Conservation (phyloP, 2,329 filamentous ascomycete species). For the Pseudogymnoascus sp. region DNA sequence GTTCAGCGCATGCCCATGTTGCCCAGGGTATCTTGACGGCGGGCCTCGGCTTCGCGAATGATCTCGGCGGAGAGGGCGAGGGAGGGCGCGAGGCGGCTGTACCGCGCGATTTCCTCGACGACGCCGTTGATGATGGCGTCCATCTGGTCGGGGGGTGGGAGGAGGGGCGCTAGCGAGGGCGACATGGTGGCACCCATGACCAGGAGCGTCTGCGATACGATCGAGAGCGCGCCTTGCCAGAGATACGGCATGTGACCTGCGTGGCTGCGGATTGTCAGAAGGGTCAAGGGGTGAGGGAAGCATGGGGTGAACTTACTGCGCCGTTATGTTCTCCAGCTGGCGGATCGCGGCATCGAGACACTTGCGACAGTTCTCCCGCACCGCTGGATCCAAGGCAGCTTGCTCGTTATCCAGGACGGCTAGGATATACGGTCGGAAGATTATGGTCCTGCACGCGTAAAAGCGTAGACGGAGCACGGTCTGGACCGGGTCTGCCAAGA, state of each 20-base stretch:
- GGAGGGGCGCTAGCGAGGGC: conserved; percentile 53
- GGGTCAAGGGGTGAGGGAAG: not conserved
- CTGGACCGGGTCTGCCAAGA: conserved; percentile 66
- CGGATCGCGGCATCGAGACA: conserved; percentile 73
- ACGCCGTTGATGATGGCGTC: conserved; percentile 73
- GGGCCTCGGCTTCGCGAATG: conserved; percentile 67
- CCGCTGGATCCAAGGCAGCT: conserved; percentile 60
- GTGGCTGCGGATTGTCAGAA: conserved; percentile 43
- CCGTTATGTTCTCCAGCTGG: conserved; percentile 70
- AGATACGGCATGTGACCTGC: conserved; percentile 79
- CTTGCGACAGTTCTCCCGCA: conserved; percentile 71
- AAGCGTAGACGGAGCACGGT: conserved; percentile 72
- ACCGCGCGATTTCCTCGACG: conserved; percentile 65
- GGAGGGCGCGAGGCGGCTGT: conserved; percentile 68
- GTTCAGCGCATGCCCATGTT: conserved; percentile 25
- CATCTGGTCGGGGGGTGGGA: conserved; percentile 51
- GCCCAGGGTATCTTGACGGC: conserved; percentile 55
- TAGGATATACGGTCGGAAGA: conserved; percentile 75
- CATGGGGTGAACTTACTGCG: conserved; percentile 50
- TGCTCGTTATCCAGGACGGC: conserved; percentile 73
- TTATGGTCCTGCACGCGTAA: conserved; percentile 79
- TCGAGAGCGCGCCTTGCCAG: conserved; percentile 76
- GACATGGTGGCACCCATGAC: conserved; percentile 83
- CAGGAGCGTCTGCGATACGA: conserved; percentile 72
- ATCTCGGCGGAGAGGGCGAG: conserved; percentile 70